Percentiles rank a stretch among this genome's conserved stretches.
Conservation (phyloP, 2,329 filamentous ascomycete genomes). For the Fusarium equiseti region DNA sequence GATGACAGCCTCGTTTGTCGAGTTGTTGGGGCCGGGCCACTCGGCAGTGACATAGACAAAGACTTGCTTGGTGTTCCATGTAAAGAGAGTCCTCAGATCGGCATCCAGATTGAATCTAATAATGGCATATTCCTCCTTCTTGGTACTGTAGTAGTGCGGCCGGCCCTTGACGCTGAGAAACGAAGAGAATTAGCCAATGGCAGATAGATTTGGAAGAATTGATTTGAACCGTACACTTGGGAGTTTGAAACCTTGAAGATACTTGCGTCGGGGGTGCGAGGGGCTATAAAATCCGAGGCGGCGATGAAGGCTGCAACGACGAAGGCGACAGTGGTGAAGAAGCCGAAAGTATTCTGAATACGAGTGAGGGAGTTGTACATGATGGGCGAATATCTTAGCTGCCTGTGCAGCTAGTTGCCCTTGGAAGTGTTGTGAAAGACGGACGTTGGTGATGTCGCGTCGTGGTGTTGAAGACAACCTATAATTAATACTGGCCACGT, state of each 20-base stretch:
- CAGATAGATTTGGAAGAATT: not conserved
- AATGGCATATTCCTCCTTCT: slow-evolving; percentile 95
- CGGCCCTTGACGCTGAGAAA: slow-evolving; percentile 80
- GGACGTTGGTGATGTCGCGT: slow-evolving; percentile 33
- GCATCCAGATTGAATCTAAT: slow-evolving; percentile 94
- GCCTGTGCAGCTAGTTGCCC: slow-evolving; percentile 33
- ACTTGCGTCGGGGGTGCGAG: slow-evolving; percentile 73
- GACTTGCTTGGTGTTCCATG: slow-evolving; percentile 99
- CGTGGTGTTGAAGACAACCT: slow-evolving; percentile 29
- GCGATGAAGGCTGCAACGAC: slow-evolving; percentile 84
- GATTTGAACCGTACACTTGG: slow-evolving; percentile 76
- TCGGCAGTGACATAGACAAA: slow-evolving; percentile 95
- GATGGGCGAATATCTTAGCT: slow-evolving; percentile 48
- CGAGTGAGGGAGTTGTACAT: slow-evolving; percentile 93
- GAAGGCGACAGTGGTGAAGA: slow-evolving; percentile 96
- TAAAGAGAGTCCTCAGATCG: slow-evolving; percentile 92
- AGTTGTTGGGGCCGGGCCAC: slow-evolving; percentile 62
- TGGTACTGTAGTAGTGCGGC: slow-evolving; percentile 94
- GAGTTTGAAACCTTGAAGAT: slow-evolving; percentile 78
- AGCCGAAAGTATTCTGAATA: slow-evolving; percentile 93
- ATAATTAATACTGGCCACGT: slow-evolving; percentile 40
- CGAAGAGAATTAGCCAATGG: slow-evolving; percentile 13
- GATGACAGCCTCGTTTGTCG: slow-evolving; percentile 82
- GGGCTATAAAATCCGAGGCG: slow-evolving; percentile 77
- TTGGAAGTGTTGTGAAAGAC: slow-evolving; percentile 14